A percentile compares a stretch with the other conserved stretches of the same genome.
These are phyloP conservation scores for Chaetoceros tenuissimus DNA, from an alignment of 108 stramenopile genomes.

Conservation along the genomic window DNA sequence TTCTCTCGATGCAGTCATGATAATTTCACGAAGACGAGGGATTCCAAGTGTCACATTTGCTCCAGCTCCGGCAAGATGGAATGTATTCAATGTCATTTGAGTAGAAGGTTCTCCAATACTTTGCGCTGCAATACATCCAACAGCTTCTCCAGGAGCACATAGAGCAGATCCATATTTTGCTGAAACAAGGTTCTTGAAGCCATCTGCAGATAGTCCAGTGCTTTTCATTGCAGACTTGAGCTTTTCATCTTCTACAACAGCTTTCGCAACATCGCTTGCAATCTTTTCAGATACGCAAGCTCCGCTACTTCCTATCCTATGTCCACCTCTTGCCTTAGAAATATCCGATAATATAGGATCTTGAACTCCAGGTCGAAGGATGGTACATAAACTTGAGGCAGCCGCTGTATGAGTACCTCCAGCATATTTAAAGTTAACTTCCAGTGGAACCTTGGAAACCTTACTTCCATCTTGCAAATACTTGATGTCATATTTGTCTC, in stretches of 20 bases:
- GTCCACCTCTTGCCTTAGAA: constrained; percentile 25
- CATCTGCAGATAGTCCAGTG: constrained; percentile 36
- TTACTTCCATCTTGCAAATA: constrained; percentile 50
- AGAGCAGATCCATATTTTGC: constrained; percentile 89
- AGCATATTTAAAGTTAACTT: constrained; percentile 47
- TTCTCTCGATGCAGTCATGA: constrained; percentile 96
- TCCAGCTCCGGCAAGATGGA: constrained; percentile 98
- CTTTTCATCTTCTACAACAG: constrained; percentile 31
- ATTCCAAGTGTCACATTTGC: constrained; percentile 99
- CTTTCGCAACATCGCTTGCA: constrained; percentile 42
- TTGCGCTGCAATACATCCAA: constrained; percentile 97
- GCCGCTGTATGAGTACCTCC: constrained; percentile 37
- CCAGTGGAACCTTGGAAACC: constrained; percentile 47
- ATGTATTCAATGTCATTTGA: constrained; percentile 99
- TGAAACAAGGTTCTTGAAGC: constrained; percentile 62
- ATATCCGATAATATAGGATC: constrained; percentile 71
- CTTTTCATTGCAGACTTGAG: constrained; percentile 48
- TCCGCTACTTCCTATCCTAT: constrained; percentile 71
- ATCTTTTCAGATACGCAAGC: constrained; percentile 79
- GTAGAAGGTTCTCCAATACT: constrained; percentile 98
- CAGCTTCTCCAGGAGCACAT: constrained; percentile 97
- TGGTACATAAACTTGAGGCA: constrained; percentile 38
- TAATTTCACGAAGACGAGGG: constrained; percentile 97
- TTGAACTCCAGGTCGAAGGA: constrained; percentile 53
- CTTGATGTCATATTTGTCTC: constrained; percentile 51